Percentiles rank a stretch among this genome's conserved stretches.
These are phyloP conservation scores for Fraxinus platypoda DNA, from an alignment of 305 asterid genomes.

Conservation along the genomic window DNA sequence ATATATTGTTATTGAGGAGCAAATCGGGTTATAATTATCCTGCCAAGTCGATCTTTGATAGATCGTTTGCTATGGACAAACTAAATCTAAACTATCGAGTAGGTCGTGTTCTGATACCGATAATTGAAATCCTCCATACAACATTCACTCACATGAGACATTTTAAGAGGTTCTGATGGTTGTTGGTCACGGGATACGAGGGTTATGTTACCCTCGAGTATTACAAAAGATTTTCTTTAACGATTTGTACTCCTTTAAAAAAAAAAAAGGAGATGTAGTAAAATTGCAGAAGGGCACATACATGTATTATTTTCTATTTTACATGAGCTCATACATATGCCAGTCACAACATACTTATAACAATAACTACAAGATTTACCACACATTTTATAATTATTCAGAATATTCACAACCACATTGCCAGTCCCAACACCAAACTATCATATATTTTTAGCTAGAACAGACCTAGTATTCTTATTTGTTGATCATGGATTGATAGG, in stretches of 20 bases:
- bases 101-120: too few relatives aligned
- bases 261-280: too few relatives aligned
- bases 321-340: not conserved
- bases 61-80: too few relatives aligned
- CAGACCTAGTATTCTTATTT: not conserved
- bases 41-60: conserved; percentile 31
- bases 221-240: too few relatives aligned
- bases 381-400: not conserved
- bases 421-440: not conserved
- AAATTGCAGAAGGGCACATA: not conserved
- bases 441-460: conserved; percentile 3
- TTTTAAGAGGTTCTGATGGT: too few relatives aligned
- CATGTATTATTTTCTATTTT: not conserved
- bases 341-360: not conserved
- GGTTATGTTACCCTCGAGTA: too few relatives aligned
- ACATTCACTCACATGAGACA: too few relatives aligned
- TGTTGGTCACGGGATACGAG: too few relatives aligned
- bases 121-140: not conserved
- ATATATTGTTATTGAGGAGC: not conserved
- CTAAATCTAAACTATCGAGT: not conserved
- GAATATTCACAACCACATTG: not conserved
- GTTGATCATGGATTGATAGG: conserved; percentile 59
- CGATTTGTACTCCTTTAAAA: too few relatives aligned
- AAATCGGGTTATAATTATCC: not conserved
- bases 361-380: not conserved